These are phyloP conservation scores for Meyerozyma sp. DNA, from an alignment of 1,139 yeast species.

Conservation along the genomic window DNA sequence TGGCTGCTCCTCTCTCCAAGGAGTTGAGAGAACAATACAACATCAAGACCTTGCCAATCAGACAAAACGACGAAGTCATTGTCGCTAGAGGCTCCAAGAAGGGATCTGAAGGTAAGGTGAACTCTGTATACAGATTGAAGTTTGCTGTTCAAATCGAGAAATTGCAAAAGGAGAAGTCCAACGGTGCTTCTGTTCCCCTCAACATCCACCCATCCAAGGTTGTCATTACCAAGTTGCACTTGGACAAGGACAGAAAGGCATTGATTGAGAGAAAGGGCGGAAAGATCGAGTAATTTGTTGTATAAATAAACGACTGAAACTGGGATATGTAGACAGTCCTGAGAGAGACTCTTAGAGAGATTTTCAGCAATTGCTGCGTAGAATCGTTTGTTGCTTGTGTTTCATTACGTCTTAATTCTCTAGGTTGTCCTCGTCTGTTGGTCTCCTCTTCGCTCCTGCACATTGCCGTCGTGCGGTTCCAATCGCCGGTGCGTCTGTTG, in stretches of 20 bases:
- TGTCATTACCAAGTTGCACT: constrained; percentile 96
- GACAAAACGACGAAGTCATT: constrained; percentile 94
- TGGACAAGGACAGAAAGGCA: constrained; percentile 99
- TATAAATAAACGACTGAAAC: constrained; percentile 1
- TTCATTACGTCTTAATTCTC: too few relatives aligned
- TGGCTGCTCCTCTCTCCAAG: constrained; percentile 99
- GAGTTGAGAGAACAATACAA: constrained; percentile 98
- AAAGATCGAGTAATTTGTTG: constrained; percentile 24
- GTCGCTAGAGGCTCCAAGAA: constrained; percentile 99
- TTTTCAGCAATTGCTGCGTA: background rate
- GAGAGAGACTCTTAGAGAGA: too few relatives aligned
- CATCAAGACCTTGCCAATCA: constrained; percentile 93
- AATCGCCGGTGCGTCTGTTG: background rate
- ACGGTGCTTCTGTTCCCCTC: constrained; percentile 97
- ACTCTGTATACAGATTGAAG: constrained; percentile 98
- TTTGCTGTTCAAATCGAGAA: constrained; percentile 95
- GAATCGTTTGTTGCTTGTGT: background rate
- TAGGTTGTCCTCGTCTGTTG: background rate
- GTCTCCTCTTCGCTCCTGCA: background rate
- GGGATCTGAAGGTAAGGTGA: constrained; percentile 98
- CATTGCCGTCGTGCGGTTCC: background rate
- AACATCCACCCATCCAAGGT: constrained; percentile 99
- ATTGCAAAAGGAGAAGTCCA: constrained; percentile 95
- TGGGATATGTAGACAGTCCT: background rate
- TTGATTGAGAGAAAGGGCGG: constrained; percentile 94